Percentiles rank a stretch among this genome's conserved stretches.
phyloP scores from a whole-genome alignment of 768 basidiomycete species.

The Myochromella boudieri region DNA sequence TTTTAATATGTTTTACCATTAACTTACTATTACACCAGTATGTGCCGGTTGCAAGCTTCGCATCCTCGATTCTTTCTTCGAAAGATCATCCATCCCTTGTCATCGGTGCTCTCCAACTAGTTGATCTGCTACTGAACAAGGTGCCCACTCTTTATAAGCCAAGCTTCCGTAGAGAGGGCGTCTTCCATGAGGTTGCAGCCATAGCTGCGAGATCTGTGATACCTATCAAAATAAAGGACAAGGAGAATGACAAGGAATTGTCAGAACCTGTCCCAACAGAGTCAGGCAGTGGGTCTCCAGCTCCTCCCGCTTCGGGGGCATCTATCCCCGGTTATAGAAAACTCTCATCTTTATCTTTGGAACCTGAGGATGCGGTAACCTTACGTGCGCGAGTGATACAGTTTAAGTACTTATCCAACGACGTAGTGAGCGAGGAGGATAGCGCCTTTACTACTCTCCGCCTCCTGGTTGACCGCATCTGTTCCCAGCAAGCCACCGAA shows the following conservation, averaged over 20 bases:
- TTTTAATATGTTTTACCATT: conserved; percentile 5
- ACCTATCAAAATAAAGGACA: conserved; percentile 43
- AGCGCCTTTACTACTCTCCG: conserved; percentile 65
- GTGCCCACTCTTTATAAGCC: conserved; percentile 83
- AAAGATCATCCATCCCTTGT: conserved; percentile 88
- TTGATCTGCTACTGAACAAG: conserved; percentile 86
- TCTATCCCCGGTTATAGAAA: conserved; percentile 69
- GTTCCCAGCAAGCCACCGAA: conserved; percentile 54
- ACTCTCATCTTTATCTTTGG: conserved; percentile 63
- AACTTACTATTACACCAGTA: conserved; percentile 45
- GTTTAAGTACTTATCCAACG: conserved; percentile 70
- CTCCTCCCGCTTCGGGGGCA: conserved; percentile 38
- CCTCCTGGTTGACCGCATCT: conserved; percentile 64
- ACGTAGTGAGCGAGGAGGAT: conserved; percentile 57
- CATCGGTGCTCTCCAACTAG: conserved; percentile 87
- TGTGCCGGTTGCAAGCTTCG: conserved; percentile 94
- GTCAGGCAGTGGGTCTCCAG: conserved; percentile 32
- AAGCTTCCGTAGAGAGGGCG: conserved; percentile 91
- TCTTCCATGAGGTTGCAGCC: conserved; percentile 89
- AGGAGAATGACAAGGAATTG: conserved; percentile 42
- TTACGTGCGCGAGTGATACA: conserved; percentile 88
- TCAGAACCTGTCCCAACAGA: conserved; percentile 41
- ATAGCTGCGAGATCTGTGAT: conserved; percentile 66
- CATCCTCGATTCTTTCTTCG: conserved; percentile 90
- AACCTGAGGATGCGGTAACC: conserved; percentile 90